Base-by-base conservation (phyloP, 257 asterid species). In the Solanum sejunctum region DNA sequence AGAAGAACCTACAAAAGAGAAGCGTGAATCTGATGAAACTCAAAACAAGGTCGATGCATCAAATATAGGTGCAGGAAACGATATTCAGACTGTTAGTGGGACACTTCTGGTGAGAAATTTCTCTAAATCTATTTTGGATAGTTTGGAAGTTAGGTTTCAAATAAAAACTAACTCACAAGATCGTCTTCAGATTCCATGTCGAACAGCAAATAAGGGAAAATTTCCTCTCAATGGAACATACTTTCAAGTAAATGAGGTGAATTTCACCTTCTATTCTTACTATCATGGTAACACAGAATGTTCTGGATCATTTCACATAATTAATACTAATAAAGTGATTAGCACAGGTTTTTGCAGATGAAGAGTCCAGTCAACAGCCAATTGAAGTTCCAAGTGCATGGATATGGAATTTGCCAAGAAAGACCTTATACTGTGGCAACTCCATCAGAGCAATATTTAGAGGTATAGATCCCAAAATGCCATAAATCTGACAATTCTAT, bases 231-330 rank as follows among this genome's bases (percentile, higher is more conserved):
- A 88, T 58, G 89, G 88, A 51, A 88, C 88, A 32, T 88, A 36
- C 63, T 89, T 89, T 80, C 91, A 89, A 81, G 84, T 63, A 57
- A 89, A 89, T 43, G 88, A 89, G 91, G 90, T 89, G 78, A 84
- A 66, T 36, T 78, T 54, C 45, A 8, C 18, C 61, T 7, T 52
- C 49, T 51, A 28, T 52, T 28, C 49, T 77, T 77, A 55, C 26
- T 51, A 28, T 78, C 63, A 51, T 26, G 63, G 17, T 4, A 12
- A 49, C 23, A 49, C 0, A 18, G 52, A 60, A 60, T 10, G 8
- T 26, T 36, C 39, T 36, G 5, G 15, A 4, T 26, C 26, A 15
- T 52, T 78, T 21, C 83, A 78, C 83, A 52, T 52, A 43, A 83
- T 69, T 45, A 36, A 4, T 64, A 26, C 43, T 26, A 28, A 54